Percentiles rank a stretch among this genome's conserved stretches.
phyloP scores from a whole-genome alignment of 495 filamentous ascomycete genomes.

The Hypoxylon perforatum region DNA sequence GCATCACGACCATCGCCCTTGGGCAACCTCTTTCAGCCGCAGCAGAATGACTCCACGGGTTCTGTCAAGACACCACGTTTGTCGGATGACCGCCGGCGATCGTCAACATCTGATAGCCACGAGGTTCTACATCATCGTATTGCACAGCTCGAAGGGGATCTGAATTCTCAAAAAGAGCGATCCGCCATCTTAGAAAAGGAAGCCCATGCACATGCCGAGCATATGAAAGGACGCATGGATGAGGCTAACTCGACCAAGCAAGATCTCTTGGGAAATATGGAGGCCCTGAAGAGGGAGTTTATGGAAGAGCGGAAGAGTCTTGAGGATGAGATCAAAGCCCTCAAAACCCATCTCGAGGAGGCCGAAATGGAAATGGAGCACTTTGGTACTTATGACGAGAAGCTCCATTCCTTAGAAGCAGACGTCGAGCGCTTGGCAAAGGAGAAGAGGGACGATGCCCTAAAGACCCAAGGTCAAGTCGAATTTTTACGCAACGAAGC shows the following conservation, averaged over 20 bases:
- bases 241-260: conserved; percentile 91
- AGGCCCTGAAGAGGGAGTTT: conserved; percentile 90
- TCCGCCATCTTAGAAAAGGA: conserved; percentile 69
- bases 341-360: conserved; percentile 82
- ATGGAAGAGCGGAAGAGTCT: conserved; percentile 82
- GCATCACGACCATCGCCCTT: conserved; percentile 71
- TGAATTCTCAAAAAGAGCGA: conserved; percentile 66
- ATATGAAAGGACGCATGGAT: conserved; percentile 76
- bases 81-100: conserved; percentile 51
- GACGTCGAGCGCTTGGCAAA: conserved; percentile 73
- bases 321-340: conserved; percentile 78
- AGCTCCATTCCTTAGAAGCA: conserved; percentile 71
- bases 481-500: conserved; percentile 67
- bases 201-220: conserved; percentile 63
- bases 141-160: conserved; percentile 82
- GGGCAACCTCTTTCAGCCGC: conserved; percentile 70
- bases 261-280: conserved; percentile 93
- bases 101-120: conserved; percentile 47
- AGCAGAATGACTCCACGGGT: conserved; percentile 54
- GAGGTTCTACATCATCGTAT: conserved; percentile 66
- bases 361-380: conserved; percentile 90
- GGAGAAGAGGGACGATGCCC: conserved; percentile 66
- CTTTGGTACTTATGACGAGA: conserved; percentile 75
- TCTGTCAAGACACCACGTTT: conserved; percentile 52
- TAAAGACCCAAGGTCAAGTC: conserved; percentile 66